Base-by-base conservation (phyloP, 306 rosid species). In the Notholithocarpus densiflorus region DNA sequence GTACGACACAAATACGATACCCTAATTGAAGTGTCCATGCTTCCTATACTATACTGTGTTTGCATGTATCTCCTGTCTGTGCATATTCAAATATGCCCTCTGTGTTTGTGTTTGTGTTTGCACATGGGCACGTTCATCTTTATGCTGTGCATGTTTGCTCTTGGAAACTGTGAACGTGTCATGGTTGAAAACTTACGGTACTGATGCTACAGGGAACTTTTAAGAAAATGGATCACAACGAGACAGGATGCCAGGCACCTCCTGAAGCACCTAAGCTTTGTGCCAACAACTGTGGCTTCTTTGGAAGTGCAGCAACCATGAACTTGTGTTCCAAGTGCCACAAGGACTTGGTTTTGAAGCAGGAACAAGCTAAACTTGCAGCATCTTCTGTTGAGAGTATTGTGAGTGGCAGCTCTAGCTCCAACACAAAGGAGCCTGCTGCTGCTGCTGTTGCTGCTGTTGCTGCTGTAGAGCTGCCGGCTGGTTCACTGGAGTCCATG, bases 251-350 rank as follows among this genome's bases (percentile, higher is more conserved):
- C 80, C 90, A 84, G 79, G 84, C 81, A 6, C 80, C 86, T 71
- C 90, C 74, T 17, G 90, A 82, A 72, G 87, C 90, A 55, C 86
- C 89, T 68, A 87, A 81, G 74, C 87, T 87, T 26, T 83, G 89
- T 53, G 84, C 86, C 56, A 87, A 87, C 78, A 86, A 78, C 79
- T 83, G 89, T 1, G 87, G 89, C 24, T 86, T 86, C 69, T 86
- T 86, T 1, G 89, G 89, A 75, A 83, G 83, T 75, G 72, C 87
- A n/a, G 83, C 89, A 34, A 86, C 87, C 29, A 83, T 86, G 89
- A 86, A 86, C 75, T 20, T 86, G 69, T 86, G 89, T 66, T 86
- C 89, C 37, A 86, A 86, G 57, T 86, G 89, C 85, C 89, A 86
- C 87, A 81, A 83, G 69, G 89, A 83, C 62, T 78, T 70, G 64